Base-by-base conservation (phyloP, 345 rosid genomes). In the Gossypium turneri region DNA sequence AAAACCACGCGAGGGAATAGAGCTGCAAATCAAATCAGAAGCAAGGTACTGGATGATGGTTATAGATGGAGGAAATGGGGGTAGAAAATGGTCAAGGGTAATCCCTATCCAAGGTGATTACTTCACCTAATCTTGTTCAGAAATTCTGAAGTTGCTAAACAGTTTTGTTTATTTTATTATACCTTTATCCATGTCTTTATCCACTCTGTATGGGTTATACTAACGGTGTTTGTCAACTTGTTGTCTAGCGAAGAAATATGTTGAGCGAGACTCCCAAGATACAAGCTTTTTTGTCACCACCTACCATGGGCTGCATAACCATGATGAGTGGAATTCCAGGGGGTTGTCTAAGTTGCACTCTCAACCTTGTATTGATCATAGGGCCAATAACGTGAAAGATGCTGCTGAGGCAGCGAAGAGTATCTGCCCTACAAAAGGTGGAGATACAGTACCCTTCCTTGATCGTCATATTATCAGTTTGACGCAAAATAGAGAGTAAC, bases 261-360 rank as follows among this genome's bases (percentile, higher is more conserved):
- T 59, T 44, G 57, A 73, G 24, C 55, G 56, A 60, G 76, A 73
- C 52, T 9, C 24, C 22, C 15, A 22, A 5, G 76, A 73, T 45
- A 19, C 45, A 6, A 73, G 57, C 10, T 73, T 22, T 59, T 9
- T 59, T 19, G 11, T 25, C 24, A 8, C 19, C 19, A 45, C 67
- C 44, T 73, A 73, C 13, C 12, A 25, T 16, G 67, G 76, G 56
- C 12, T 20, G 12, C 76, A 73, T 60, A 60, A 60, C 56, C 76
- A 73, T 73, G 8, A 0, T 1, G 0, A 0, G 15, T 55, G 3
- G 48, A 7, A 29, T 55, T 12, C 3, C 63, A 38, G 2, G 51
- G 20, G 12, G 11, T 55, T 34, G n/a, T 13, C 22, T 52, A 57
- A 72, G 25, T 9, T 12, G 63, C 53, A 4, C 19, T 19, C 65